Conservation (phyloP, 1,284 basidiomycete species). For the Papiliotrema laurentii region DNA sequence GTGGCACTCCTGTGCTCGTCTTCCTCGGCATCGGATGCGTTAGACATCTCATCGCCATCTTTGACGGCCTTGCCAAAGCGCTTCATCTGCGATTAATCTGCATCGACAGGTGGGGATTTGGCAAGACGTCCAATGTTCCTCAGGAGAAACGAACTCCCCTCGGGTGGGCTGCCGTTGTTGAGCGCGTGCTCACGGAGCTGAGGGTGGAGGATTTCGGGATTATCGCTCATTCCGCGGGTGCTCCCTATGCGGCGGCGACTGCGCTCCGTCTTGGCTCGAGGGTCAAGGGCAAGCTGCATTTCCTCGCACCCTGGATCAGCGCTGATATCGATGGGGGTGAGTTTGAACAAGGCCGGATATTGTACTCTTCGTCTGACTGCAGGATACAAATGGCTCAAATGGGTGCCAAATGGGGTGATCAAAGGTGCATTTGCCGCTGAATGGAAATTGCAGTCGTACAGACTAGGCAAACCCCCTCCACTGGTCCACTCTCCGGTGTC, state of each 20-base stretch:
- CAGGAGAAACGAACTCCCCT: constrained; percentile 68
- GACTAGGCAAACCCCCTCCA: constrained; percentile 87
- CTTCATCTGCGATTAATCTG: constrained; percentile 84
- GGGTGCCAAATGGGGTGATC: constrained; percentile 86
- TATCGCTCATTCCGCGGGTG: constrained; percentile 94
- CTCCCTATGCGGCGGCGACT: constrained; percentile 87
- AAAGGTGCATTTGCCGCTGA: constrained; percentile 95
- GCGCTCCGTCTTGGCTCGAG: constrained; percentile 69
- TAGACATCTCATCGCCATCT: constrained; percentile 86
- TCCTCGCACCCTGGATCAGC: constrained; percentile 96
- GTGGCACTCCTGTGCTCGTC: constrained; percentile 79
- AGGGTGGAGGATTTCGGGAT: constrained; percentile 76
- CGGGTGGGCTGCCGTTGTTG: constrained; percentile 86
- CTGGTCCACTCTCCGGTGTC: constrained; percentile 29
- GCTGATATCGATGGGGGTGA: constrained; percentile 72
- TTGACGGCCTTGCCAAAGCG: constrained; percentile 90
- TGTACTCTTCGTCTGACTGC: constrained; percentile 6
- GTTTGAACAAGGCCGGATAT: constrained; percentile 25
- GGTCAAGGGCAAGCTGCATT: constrained; percentile 75
- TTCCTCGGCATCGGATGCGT: constrained; percentile 93
- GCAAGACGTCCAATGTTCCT: constrained; percentile 69
- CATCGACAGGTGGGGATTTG: constrained; percentile 94
- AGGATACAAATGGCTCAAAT: constrained; percentile 94
- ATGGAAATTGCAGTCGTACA: constrained; percentile 94
- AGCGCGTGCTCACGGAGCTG: constrained; percentile 79